Conservation (phyloP, 2,329 filamentous ascomycete genomes). For the Cladosporium sp. region DNA sequence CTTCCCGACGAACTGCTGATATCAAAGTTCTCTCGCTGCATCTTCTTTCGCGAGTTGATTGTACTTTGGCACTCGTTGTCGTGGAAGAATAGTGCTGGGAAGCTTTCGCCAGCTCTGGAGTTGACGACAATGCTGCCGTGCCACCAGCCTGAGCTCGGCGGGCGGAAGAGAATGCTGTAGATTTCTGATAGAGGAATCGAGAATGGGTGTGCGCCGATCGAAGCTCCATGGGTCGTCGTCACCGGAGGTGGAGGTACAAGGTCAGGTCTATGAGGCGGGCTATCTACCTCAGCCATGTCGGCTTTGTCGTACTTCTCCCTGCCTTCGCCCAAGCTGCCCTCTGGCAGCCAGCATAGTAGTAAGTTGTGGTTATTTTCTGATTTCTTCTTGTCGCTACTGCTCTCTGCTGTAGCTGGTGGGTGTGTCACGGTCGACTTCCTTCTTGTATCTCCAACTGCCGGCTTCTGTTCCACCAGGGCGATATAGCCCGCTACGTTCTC, state of each 20-base stretch:
- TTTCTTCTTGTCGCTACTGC: conserved; percentile 9
- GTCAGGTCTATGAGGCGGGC: conserved; percentile 80
- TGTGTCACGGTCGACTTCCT: conserved; percentile 14
- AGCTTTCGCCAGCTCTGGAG: conserved; percentile 83
- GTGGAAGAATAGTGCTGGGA: conserved; percentile 95
- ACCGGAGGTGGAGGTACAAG: conserved; percentile 90
- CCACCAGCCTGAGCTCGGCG: conserved; percentile 97
- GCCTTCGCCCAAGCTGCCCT: conserved; percentile 80
- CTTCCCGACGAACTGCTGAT: conserved; percentile 53
- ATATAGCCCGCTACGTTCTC: conserved; percentile 96
- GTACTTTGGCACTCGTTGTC: conserved; percentile 96
- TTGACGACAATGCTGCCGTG: conserved; percentile 96
- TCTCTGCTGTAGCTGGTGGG: conserved; percentile 34
- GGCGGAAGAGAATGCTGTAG: conserved; percentile 85
- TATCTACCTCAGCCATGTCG: conserved; percentile 78
- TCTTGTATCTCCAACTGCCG: conserved; percentile 34
- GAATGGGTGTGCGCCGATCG: conserved; percentile 81
- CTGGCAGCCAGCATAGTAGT: conserved; percentile 89
- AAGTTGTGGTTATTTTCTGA: conserved; percentile 65
- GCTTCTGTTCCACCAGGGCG: conserved; percentile 88
- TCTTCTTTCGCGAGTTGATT: conserved; percentile 86
- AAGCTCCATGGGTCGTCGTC: conserved; percentile 70
- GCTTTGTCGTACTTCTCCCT: conserved; percentile 88
- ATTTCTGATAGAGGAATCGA: conserved; percentile 86
- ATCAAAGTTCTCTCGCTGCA: conserved; percentile 81